A percentile compares a stretch with the other conserved stretches of the same genome.
Conservation (phyloP, 1,284 basidiomycete genomes). For the Lignosus rhinocerotis region DNA sequence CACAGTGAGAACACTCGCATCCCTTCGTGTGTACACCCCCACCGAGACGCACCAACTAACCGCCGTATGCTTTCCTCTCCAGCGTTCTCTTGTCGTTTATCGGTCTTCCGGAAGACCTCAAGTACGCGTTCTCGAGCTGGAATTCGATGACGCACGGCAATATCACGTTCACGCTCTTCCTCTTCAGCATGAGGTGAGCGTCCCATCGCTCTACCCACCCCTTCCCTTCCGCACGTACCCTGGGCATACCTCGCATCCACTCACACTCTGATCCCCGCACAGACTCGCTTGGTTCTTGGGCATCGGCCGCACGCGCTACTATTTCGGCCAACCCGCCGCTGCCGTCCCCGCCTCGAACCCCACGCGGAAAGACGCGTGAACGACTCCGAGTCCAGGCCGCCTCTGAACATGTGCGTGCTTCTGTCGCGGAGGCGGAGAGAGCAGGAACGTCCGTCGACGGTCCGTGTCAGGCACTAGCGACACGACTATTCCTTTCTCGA, state of each 20-base stretch:
- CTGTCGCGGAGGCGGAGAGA: background rate
- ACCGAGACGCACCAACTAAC: background rate
- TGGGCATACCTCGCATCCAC: background rate
- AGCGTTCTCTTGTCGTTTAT: slow-evolving; percentile 61
- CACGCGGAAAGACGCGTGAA: slow-evolving; percentile 9
- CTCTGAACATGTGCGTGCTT: background rate
- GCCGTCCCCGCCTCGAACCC: background rate
- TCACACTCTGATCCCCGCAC: background rate
- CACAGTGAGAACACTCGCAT: slow-evolving; percentile 49
- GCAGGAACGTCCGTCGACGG: too few species aligned
- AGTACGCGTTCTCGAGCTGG: slow-evolving; percentile 54
- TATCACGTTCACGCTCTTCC: slow-evolving; percentile 59
- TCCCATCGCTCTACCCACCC: background rate
- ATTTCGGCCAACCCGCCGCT: slow-evolving; percentile 17
- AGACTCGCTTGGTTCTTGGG: slow-evolving; percentile 70
- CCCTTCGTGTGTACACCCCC: too few species aligned
- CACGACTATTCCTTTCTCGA: too few species aligned
- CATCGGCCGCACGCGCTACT: slow-evolving; percentile 57
- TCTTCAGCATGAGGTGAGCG: slow-evolving; percentile 56
- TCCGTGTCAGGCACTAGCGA: too few species aligned
- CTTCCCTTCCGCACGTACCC: background rate
- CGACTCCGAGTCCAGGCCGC: background rate
- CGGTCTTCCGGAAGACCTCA: slow-evolving; percentile 58
- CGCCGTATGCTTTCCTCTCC: slow-evolving; percentile 5
- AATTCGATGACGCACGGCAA: slow-evolving; percentile 77